Evolutionary conservation across 768 basidiomycete species (phyloP), one percentile per base, ranked within the genome.

Genomic region (Clathrus columnatus): DNA sequence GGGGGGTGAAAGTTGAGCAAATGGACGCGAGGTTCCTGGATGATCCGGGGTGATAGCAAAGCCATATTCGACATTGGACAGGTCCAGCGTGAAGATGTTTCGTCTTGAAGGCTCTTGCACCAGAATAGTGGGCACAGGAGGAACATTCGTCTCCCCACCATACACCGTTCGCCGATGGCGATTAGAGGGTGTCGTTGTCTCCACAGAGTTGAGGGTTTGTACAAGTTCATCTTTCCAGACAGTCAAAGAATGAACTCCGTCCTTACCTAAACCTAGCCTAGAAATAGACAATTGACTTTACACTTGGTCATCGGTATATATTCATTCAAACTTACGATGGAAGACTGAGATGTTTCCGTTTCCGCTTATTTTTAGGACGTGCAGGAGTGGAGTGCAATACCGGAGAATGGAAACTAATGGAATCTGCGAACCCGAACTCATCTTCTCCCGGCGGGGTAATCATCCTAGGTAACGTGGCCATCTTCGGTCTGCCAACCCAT

Each of bases 321-420:
- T 41, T 23, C 43, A 23, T 56, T 11, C 4, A 61, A 60, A 60
- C 74, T 50, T 67, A 83, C 83, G 83, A 85, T 1, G 84, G 82
- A 55, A 86, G 70, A 70, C 84, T 84, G 67, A 79, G 79, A 61
- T 83, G 82, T 49, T 81, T 77, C 61, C 74, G 76, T 67, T 78
- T 83, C 67, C 80, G 83, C 64, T 71, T 63, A 17, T 70, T 50
- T 54, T 65, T 67, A 48, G 64, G 68, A 50, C 70, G 70, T 8
- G 75, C 75, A n/a, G 84, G 82, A 3, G 83, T 85, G 14, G 84
- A 83, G 55, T 83, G 79, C 36, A 78, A 62, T 56, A 81, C 73
- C 2, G 80, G 79, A 0, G 79, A 78, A 2, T 79, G 76, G 61
- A 83, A 78, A 29, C 79, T 54, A 20, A 36, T 41, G 4, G 59